Evolutionary conservation across 2,329 filamentous ascomycete genomes (phyloP).

Genomic region (Alternaria solani): DNA sequence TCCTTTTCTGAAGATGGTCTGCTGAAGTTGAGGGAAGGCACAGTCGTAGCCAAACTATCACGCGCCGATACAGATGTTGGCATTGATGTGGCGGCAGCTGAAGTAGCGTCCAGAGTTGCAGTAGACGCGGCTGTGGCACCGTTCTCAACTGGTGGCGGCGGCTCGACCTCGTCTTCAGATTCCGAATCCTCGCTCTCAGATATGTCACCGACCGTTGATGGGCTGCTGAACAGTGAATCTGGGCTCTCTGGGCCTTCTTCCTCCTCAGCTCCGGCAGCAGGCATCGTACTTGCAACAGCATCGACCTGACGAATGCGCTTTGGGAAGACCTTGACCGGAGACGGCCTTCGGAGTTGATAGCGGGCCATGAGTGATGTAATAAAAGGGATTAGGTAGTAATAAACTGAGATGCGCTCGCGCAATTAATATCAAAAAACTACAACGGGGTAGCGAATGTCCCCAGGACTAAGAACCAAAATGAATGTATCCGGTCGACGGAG

Average conservation of each 20-base stretch:
- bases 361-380: slow-evolving; percentile 32
- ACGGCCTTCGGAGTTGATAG: slow-evolving; percentile 39
- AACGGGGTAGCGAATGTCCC: slow-evolving; percentile 28
- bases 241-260: slow-evolving; percentile 33
- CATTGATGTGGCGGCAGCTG: slow-evolving; percentile 2
- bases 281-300: slow-evolving; percentile 17
- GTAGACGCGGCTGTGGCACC: slow-evolving; percentile 1
- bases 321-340: slow-evolving; percentile 33
- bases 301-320: slow-evolving; percentile 32
- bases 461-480: slow-evolving; percentile 39
- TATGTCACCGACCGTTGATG: slow-evolving; percentile 10
- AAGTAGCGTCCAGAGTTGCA: neutral
- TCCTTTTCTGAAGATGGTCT: slow-evolving; percentile 4
- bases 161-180: slow-evolving; percentile 23
- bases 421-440: slow-evolving; percentile 12
- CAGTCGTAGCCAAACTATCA: neutral
- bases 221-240: slow-evolving; percentile 32
- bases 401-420: slow-evolving; percentile 12
- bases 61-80: neutral
- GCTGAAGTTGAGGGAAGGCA: slow-evolving; percentile 18
- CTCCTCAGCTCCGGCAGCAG: slow-evolving; percentile 6
- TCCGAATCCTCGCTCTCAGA: slow-evolving; percentile 13
- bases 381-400: slow-evolving; percentile 20
- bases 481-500: slow-evolving; percentile 45
- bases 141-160: slow-evolving; percentile 19